A percentile compares a stretch with the other conserved stretches of the same genome.
phyloP scores from a whole-genome alignment of 176 grass and related monocot genomes.

The Oryza nivara region DNA sequence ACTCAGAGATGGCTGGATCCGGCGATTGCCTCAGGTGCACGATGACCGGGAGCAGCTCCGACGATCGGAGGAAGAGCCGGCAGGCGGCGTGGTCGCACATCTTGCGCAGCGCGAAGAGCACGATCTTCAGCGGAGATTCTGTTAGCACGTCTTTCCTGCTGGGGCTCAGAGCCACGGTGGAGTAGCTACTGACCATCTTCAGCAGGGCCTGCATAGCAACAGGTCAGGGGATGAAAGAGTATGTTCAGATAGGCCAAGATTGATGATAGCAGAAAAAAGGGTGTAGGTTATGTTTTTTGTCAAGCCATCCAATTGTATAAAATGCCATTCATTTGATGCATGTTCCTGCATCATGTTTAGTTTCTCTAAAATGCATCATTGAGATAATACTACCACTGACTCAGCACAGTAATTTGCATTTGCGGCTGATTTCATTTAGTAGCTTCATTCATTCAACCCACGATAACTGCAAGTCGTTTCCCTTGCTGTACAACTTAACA shows the following conservation, averaged over 20 bases:
- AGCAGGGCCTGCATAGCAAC: slow-evolving; percentile 66
- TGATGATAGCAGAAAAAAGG: background rate
- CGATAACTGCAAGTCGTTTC: background rate
- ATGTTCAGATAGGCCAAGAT: background rate
- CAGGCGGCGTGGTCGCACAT: slow-evolving; percentile 87
- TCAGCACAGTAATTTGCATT: background rate
- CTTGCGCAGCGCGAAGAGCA: slow-evolving; percentile 86
- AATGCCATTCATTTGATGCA: background rate
- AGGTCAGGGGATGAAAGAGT: background rate
- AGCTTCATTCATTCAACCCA: slow-evolving; percentile 19
- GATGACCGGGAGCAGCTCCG: slow-evolving; percentile 66
- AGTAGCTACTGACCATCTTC: slow-evolving; percentile 76
- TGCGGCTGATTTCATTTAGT: background rate
- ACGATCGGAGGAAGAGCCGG: slow-evolving; percentile 71
- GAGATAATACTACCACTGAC: background rate
- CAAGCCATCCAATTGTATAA: slow-evolving; percentile 8
- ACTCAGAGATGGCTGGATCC: slow-evolving; percentile 67
- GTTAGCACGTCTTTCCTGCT: slow-evolving; percentile 67
- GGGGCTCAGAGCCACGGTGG: slow-evolving; percentile 69
- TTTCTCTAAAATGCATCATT: background rate
- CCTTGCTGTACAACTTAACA: background rate
- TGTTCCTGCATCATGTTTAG: background rate
- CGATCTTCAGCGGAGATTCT: slow-evolving; percentile 82
- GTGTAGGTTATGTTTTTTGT: background rate
- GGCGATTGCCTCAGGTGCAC: slow-evolving; percentile 74